Conservation (phyloP, 2,329 filamentous ascomycete species). For the Thermochaetoides dissita region DNA sequence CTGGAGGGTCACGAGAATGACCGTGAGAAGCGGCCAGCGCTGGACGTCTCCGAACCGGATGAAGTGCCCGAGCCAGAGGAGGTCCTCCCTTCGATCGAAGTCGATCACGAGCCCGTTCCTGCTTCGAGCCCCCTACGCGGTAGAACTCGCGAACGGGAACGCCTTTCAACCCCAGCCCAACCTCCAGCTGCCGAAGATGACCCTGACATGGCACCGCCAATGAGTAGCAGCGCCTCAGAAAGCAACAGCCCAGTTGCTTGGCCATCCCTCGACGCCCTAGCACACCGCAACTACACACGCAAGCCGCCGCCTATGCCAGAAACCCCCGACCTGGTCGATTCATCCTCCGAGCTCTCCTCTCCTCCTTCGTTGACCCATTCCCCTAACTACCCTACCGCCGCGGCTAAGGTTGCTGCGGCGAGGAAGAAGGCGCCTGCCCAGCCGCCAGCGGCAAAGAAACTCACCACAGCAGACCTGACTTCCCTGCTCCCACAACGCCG, state of each 20-base stretch:
- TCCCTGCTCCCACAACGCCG: constrained; percentile 40
- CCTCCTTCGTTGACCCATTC: constrained; percentile 55
- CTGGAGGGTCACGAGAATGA: constrained; percentile 27
- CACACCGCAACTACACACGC: constrained; percentile 25
- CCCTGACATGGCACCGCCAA: constrained; percentile 39
- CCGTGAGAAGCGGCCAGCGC: constrained; percentile 20
- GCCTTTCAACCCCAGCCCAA: constrained; percentile 18
- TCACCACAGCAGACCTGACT: constrained; percentile 41
- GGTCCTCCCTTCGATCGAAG: constrained; percentile 16
- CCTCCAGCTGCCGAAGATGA: constrained; percentile 23
- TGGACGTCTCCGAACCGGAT: constrained; percentile 6
- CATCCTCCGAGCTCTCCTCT: constrained; percentile 44
- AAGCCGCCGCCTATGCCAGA: constrained; percentile 17
- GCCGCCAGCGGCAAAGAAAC: constrained; percentile 24
- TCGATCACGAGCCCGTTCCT: constrained; percentile 10
- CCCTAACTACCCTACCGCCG: constrained; percentile 34
- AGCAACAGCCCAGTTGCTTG: constrained; percentile 30
- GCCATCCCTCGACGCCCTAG: constrained; percentile 39
- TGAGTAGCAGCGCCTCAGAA: constrained; percentile 34
- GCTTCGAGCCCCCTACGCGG: constrained; percentile 3
- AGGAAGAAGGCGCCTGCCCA: constrained; percentile 17
- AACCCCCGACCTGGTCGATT: constrained; percentile 26
- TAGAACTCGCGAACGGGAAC: constrained; percentile 4
- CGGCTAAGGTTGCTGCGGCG: constrained; percentile 15
- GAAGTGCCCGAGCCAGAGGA: constrained; percentile 7